Conservation (phyloP, 257 asterid genomes). For the Gardenia jasminoides region DNA sequence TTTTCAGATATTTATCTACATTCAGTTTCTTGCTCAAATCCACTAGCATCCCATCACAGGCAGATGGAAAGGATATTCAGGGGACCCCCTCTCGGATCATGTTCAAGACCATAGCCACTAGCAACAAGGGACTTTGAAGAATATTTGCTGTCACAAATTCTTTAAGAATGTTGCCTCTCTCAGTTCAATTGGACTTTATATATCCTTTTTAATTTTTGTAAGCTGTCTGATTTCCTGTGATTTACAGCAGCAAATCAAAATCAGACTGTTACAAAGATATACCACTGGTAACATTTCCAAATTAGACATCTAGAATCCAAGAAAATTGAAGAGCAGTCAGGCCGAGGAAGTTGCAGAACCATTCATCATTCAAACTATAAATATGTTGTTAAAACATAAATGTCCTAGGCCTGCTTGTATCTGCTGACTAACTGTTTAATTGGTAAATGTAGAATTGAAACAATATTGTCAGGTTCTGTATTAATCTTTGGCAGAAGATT, state of each 20-base stretch:
- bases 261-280: not conserved
- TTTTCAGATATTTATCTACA: not conserved
- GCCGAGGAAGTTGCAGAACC: too few species aligned
- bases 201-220: too few species aligned
- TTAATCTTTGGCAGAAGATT: not conserved
- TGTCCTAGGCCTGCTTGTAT: not conserved
- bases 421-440: too few species aligned
- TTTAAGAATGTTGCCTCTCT: not conserved
- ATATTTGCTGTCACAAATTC: not conserved
- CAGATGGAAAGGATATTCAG: not conserved
- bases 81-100: not conserved
- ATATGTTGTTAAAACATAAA: too few species aligned
- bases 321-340: not conserved
- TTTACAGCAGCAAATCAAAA: too few species aligned
- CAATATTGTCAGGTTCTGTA: not conserved
- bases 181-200: not conserved
- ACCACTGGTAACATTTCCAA: too few species aligned
- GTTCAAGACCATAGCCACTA: not conserved
- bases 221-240: too few species aligned
- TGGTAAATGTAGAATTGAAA: not conserved
- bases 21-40: not conserved
- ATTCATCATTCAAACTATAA: too few species aligned
- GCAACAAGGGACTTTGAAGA: not conserved
- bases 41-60: not conserved
- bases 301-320: too few species aligned